A percentile compares a stretch with the other conserved stretches of the same genome.
These are phyloP conservation scores for Aegilops sharonensis DNA, from an alignment of 176 grass and related monocot species.

Conservation along the genomic window DNA sequence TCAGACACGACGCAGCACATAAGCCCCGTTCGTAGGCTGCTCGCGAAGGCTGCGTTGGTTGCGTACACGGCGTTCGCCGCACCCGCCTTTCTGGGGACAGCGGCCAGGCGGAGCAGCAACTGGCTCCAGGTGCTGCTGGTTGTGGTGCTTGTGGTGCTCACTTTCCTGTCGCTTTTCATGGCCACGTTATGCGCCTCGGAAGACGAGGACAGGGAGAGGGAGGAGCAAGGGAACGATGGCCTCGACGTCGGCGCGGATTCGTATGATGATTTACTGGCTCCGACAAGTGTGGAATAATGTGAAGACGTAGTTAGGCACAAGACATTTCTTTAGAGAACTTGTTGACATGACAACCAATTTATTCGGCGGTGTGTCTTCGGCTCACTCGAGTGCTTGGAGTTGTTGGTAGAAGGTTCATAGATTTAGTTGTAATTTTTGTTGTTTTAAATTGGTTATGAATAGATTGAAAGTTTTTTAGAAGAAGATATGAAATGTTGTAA, in stretches of 20 bases:
- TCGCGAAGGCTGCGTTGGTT: neutral
- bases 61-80: neutral
- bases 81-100: neutral
- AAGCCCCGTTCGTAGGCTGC: neutral
- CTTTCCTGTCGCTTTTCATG: neutral
- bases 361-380: too few relatives aligned
- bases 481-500: too few relatives aligned
- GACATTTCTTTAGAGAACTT: neutral
- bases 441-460: too few relatives aligned
- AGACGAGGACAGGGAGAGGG: conserved; percentile 6
- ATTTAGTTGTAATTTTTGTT: too few relatives aligned
- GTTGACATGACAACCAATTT: too few relatives aligned
- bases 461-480: too few relatives aligned
- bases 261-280: too few relatives aligned
- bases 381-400: too few relatives aligned
- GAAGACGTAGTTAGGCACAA: too few relatives aligned
- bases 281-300: too few relatives aligned
- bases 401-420: too few relatives aligned
- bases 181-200: neutral
- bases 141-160: neutral
- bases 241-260: neutral
- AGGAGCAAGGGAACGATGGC: neutral
- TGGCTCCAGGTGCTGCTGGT: neutral
- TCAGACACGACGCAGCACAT: neutral
- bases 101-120: neutral